These are phyloP conservation scores for Kodamaea hsintzibuensis DNA, from an alignment of 805 yeast genomes.

Conservation along the genomic window DNA sequence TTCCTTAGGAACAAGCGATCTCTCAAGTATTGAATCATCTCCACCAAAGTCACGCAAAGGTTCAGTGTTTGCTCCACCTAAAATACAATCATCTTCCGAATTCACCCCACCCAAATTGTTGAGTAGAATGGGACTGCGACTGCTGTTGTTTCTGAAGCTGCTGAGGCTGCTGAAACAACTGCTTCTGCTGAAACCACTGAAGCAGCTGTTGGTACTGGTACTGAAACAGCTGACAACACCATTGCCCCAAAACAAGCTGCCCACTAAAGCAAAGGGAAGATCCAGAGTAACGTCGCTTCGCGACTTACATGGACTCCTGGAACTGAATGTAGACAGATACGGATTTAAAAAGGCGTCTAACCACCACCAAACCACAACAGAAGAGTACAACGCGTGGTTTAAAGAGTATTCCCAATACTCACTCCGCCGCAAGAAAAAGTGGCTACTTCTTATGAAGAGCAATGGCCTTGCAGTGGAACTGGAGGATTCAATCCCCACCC, in stretches of 20 bases:
- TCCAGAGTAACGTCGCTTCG: neutral
- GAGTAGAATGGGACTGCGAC: slow-evolving; percentile 2
- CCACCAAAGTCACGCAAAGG: neutral
- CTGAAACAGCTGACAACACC: neutral
- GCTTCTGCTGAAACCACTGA: slow-evolving; percentile 3
- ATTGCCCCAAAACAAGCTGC: neutral
- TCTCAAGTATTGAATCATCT: neutral
- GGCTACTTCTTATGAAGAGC: slow-evolving; percentile 67
- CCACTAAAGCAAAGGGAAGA: neutral
- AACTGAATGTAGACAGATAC: slow-evolving; percentile 57
- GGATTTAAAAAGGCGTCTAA: slow-evolving; percentile 77
- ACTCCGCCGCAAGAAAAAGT: slow-evolving; percentile 67
- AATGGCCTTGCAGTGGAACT: slow-evolving; percentile 58
- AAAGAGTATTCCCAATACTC: slow-evolving; percentile 61
- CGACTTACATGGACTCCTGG: neutral
- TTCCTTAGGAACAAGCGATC: neutral
- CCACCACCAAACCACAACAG: slow-evolving; percentile 45
- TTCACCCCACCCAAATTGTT: neutral
- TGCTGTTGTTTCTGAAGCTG: slow-evolving; percentile 4
- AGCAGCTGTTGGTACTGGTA: slow-evolving; percentile 2
- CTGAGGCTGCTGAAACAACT: slow-evolving; percentile 1
- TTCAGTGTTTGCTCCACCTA: neutral
- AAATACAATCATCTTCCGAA: neutral
- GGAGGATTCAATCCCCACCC: slow-evolving; percentile 44
- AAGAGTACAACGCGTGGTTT: slow-evolving; percentile 78